Evolutionary conservation across 2,329 filamentous ascomycete species (phyloP), one percentile per base, ranked within the genome.

Genomic region (Beauveria sp.): DNA sequence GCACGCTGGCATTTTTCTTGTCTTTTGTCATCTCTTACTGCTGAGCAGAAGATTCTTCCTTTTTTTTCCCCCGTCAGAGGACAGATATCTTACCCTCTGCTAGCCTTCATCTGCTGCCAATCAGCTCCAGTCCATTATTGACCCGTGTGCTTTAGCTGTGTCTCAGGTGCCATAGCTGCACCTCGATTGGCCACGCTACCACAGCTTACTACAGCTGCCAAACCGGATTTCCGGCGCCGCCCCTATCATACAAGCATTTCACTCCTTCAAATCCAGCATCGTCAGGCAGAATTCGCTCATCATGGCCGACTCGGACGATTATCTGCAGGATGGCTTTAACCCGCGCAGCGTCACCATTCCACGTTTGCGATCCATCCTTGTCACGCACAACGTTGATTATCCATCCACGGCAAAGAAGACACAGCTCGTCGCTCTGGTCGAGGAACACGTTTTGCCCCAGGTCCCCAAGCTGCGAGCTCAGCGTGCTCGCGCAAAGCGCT

Each of bases 331-430:
- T 59, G 90, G 84, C 68, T 97, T 97, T 72, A 91, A 99, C 72
- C 86, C 94, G 22, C 82, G 83, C 70, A 85, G 83, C 65, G 84
- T 97, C 65, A 97, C 92, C 1, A 86, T 97, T 55, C 92, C 94
- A 30, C 89, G 89, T 51, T 80, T 99, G 67, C 90, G 94, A 69
- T 93, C 90, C 54, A 96, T 97, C 66, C 85, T 99, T 62, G 90
- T 97, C 69, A 89, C 86, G 66, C 91, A 99, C 77, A 89, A 92
- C 71, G 80, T 97, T 69, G 77, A 85, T 43, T 97, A 96, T 71
- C 88, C 92, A 5, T 87, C 91, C 0, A 92, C 87, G 5, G 92
- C 94, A 14, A 99, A 97, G 78, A 99, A 99, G 78, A 79, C 85
- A 0, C 88, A 96, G 70, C 85, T 99, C 24, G 81, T 99, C 63